Evolutionary conservation across 75 land plant species (phyloP).

Genomic region (Gnetum montanum): DNA sequence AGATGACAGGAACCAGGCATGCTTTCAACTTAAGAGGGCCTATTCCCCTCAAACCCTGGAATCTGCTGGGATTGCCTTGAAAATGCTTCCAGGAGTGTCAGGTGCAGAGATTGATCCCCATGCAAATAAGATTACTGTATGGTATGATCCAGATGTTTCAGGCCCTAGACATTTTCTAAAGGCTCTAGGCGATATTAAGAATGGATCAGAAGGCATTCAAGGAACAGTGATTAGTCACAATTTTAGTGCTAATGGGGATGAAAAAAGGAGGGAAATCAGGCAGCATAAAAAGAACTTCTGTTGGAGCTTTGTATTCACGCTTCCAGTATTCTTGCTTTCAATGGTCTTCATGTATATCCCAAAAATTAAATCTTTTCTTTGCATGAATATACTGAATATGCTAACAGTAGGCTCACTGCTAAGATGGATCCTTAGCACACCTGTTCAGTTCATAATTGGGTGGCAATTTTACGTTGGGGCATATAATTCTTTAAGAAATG

Average conservation of each 20-base stretch:
- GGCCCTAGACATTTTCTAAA: conserved; percentile 24
- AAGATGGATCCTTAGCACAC: conserved; percentile 23
- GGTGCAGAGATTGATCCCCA: conserved; percentile 12
- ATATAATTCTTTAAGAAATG: conserved; percentile 54
- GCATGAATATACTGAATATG: conserved; percentile 12
- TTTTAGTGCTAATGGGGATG: conserved; percentile 8
- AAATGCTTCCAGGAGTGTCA: conserved; percentile 14
- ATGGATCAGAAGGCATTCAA: conserved; percentile 6
- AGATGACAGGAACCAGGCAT: conserved; percentile 10
- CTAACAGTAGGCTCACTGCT: conserved; percentile 17
- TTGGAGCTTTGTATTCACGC: conserved; percentile 20
- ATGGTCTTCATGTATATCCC: conserved; percentile 35
- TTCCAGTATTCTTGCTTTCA: conserved; percentile 22
- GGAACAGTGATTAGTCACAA: conserved; percentile 19
- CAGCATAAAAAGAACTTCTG: conserved; percentile 8
- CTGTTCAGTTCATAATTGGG: conserved; percentile 26
- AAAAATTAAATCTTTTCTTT: conserved; percentile 4
- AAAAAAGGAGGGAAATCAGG: conserved; percentile 17
- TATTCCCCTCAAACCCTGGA: conserved; percentile 12
- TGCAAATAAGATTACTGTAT: conserved; percentile 7
- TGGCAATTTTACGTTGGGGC: conserved; percentile 73
- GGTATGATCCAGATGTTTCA: conserved; percentile 26
- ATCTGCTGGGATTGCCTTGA: conserved; percentile 8
- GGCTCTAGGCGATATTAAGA: conserved; percentile 9
- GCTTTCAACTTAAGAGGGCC: conserved; percentile 7